A percentile compares a stretch with the other conserved stretches of the same genome.
phyloP scores from a whole-genome alignment of 2,329 filamentous ascomycete species.

The Chrysoporthe puriensis region DNA sequence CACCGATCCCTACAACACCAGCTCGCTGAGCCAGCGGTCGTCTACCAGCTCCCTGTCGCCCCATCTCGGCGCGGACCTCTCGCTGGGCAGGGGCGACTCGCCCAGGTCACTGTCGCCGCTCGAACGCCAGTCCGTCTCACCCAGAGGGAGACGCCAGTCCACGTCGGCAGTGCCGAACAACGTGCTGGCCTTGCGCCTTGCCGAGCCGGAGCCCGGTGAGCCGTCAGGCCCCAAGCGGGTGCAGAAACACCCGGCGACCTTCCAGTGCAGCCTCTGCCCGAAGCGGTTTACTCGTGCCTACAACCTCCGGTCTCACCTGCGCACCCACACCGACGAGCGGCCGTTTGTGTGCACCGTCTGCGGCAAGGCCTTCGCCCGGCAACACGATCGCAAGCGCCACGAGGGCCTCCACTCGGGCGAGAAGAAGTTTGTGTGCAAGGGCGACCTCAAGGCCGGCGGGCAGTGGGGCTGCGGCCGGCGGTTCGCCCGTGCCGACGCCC shows the following conservation, averaged over 20 bases:
- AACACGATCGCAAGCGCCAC: constrained; percentile 96
- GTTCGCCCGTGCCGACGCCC: constrained; percentile 92
- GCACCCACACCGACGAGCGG: constrained; percentile 95
- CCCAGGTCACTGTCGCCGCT: constrained; percentile 63
- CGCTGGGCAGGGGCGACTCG: constrained; percentile 48
- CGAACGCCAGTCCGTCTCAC: constrained; percentile 53
- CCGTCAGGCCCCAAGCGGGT: constrained; percentile 72
- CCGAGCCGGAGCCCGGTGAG: constrained; percentile 82
- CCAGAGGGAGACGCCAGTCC: constrained; percentile 61
- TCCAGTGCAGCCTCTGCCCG: constrained; percentile 90
- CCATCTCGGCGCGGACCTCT: constrained; percentile 50
- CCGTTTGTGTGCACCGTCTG: constrained; percentile 98
- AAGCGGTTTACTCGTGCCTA: constrained; percentile 97
- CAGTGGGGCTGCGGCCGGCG: constrained; percentile 92
- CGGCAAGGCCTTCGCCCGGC: constrained; percentile 94
- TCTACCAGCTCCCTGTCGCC: constrained; percentile 52
- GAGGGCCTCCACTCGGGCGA: constrained; percentile 95
- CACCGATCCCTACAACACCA: constrained; percentile 62
- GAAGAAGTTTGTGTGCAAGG: constrained; percentile 98
- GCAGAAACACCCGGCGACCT: constrained; percentile 96
- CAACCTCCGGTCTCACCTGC: constrained; percentile 91
- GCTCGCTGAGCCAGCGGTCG: constrained; percentile 46
- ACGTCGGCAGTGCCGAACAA: constrained; percentile 67
- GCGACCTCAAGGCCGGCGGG: constrained; percentile 79
- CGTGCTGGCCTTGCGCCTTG: constrained; percentile 82